Evolutionary conservation across 2,329 filamentous ascomycete genomes (phyloP), one percentile per base, ranked within the genome.

Genomic region (Cordyceps javanica): DNA sequence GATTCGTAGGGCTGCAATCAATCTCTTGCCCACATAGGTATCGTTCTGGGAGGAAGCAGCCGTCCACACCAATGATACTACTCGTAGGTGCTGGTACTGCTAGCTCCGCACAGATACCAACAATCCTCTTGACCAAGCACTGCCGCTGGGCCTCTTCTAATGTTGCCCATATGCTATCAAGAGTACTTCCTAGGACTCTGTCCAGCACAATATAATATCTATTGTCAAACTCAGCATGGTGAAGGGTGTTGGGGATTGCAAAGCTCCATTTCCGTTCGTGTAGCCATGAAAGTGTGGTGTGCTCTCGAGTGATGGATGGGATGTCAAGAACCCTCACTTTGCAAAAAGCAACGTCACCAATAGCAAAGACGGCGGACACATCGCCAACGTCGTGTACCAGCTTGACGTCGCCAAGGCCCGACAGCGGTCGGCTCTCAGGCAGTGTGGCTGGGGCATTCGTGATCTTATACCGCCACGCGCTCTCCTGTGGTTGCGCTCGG

Each of bases 151-250:
- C 36, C 32, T 63, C 59, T 44, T 63, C 60, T 48, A 70, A 63
- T 19, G 19, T 59, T 44, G 61, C 46, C 63, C 65, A 70, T 30
- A 58, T 61, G 10, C 52, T 45, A 19, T 46, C 52, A 28, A 71
- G 63, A 13, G 63, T 68, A 39, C 61, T 60, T 16, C 69, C 66
- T 6, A 59, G 63, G 2, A 70, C 55, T 32, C 62, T 62, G n/a
- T 13, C 45, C 52, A 8, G 66, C 30, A 70, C 61, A 1, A 69
- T 60, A 9, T 65, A 70, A n/a, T 64, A 66, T 28, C 64, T 61
- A 34, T 55, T 59, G 23, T 64, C 56, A 39, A 55, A 58, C 56
- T 68, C 61, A 26, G 52, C 59, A 23, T 67, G 62, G 59, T 65
- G 57, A 11, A 63, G 51, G 6, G 63, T 57, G 14, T 51, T 21